Percentiles rank a stretch among this genome's conserved stretches.
phyloP scores from a whole-genome alignment of 768 basidiomycete species.

The Pholiota conissans region DNA sequence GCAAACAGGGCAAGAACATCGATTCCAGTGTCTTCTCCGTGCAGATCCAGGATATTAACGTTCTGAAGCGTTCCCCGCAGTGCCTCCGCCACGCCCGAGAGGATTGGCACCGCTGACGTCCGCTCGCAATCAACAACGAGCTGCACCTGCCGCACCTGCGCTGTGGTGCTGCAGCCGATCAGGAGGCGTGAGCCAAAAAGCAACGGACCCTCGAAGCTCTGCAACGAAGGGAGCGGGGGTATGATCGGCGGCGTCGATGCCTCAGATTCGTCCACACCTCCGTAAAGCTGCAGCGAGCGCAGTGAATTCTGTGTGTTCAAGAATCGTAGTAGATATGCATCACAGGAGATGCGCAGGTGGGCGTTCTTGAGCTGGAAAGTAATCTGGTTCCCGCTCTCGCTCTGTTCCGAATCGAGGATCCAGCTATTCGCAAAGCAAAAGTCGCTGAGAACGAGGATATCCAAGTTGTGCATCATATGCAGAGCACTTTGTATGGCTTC shows the following conservation, averaged over 20 bases:
- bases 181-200: conserved; percentile 40
- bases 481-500: conserved; percentile 39
- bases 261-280: conserved; percentile 20
- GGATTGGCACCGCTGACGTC: conserved; percentile 23
- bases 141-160: conserved; percentile 35
- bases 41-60: conserved; percentile 30
- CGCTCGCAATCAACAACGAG: conserved; percentile 39
- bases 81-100: conserved; percentile 27
- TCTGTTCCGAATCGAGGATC: conserved; percentile 40
- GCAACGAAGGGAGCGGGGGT: conserved; percentile 36
- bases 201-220: conserved; percentile 45
- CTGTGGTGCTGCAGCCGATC: conserved; percentile 36
- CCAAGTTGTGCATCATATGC: conserved; percentile 42
- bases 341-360: conserved; percentile 51
- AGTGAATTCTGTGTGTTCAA: conserved; percentile 46
- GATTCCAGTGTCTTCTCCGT: conserved; percentile 22
- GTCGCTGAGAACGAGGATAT: conserved; percentile 43
- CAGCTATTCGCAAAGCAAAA: conserved; percentile 38
- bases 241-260: conserved; percentile 3
- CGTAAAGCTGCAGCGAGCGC: conserved; percentile 33
- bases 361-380: conserved; percentile 43
- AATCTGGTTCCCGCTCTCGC: neutral
- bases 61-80: conserved; percentile 25
- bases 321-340: conserved; percentile 44
- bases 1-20: conserved; percentile 22